phyloP scores from a whole-genome alignment of 441 rosid species.

The Metrosideros polymorpha region DNA sequence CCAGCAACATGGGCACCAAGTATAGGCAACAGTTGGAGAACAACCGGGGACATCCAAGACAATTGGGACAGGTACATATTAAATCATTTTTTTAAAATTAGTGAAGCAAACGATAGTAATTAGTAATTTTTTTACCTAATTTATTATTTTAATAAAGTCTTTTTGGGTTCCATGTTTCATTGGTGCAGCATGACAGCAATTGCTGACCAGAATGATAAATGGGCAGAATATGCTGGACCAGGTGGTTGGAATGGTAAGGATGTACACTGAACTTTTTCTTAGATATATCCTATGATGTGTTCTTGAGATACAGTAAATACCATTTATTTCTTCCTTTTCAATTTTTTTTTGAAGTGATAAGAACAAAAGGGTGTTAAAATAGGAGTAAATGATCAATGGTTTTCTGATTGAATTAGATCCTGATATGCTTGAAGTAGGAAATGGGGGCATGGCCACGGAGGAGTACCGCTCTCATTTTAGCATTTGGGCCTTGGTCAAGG shows the following conservation, averaged over 20 bases:
- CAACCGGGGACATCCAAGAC: slow-evolving; percentile 48
- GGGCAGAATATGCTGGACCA: slow-evolving; percentile 19
- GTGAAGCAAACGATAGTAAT: neutral
- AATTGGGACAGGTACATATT: slow-evolving; percentile 28
- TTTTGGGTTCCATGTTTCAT: neutral
- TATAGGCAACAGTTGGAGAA: slow-evolving; percentile 57
- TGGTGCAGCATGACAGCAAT: slow-evolving; percentile 7
- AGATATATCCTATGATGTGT: neutral
- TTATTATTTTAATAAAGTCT: neutral
- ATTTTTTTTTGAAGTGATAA: neutral
- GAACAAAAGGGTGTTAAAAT: neutral
- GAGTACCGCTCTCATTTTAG: slow-evolving; percentile 54
- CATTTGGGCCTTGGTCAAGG: slow-evolving; percentile 50
- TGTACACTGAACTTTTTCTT: neutral
- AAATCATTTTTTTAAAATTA: neutral
- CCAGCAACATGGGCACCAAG: slow-evolving; percentile 58
- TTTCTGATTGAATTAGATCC: slow-evolving; percentile 18
- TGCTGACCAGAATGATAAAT: slow-evolving; percentile 12
- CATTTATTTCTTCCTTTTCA: neutral
- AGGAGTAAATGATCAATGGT: neutral
- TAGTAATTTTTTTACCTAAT: neutral
- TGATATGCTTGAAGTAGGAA: slow-evolving; percentile 61
- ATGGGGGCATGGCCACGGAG: slow-evolving; percentile 47
- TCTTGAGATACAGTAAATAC: neutral
- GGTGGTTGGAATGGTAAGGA: slow-evolving; percentile 24